Conservation (phyloP, 2,329 filamentous ascomycete genomes). For the Allantophomopsis lycopodina region DNA sequence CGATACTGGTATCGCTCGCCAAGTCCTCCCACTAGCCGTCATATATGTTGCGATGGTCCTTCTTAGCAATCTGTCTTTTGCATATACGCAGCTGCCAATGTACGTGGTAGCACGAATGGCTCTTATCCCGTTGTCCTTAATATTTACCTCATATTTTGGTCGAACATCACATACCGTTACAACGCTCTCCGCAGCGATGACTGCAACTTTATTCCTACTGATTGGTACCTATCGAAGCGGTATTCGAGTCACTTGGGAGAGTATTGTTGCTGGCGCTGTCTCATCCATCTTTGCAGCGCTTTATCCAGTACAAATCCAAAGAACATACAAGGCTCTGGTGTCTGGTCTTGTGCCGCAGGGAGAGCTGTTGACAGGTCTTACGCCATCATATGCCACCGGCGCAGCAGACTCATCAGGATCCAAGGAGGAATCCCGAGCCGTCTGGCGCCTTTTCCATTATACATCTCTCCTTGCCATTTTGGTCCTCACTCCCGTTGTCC, state of each 20-base stretch:
- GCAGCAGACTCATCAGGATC: slow-evolving; percentile 15
- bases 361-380: slow-evolving; percentile 26
- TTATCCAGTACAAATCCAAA: slow-evolving; percentile 33
- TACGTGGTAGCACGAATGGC: slow-evolving; percentile 36
- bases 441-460: slow-evolving; percentile 36
- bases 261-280: slow-evolving; percentile 34
- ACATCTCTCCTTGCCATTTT: slow-evolving; percentile 32
- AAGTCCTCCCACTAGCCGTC: slow-evolving; percentile 31
- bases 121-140: slow-evolving; percentile 31
- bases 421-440: slow-evolving; percentile 32
- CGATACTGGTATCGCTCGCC: slow-evolving; percentile 28
- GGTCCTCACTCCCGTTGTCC: slow-evolving; percentile 31
- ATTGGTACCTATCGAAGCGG: slow-evolving; percentile 30
- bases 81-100: slow-evolving; percentile 34
- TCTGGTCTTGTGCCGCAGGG: slow-evolving; percentile 26
- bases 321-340: slow-evolving; percentile 32
- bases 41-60: slow-evolving; percentile 34
- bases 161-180: slow-evolving; percentile 29
- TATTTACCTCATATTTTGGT: slow-evolving; percentile 30
- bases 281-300: slow-evolving; percentile 35
- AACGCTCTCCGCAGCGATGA: slow-evolving; percentile 33
- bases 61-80: slow-evolving; percentile 38
- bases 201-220: slow-evolving; percentile 33
- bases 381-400: slow-evolving; percentile 6
- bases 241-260: slow-evolving; percentile 34